Percentiles rank a stretch among this genome's conserved stretches.
Evolutionary conservation across 2,329 filamentous ascomycete species (phyloP).

Genomic region (Pseudogymnoascus verrucosus): DNA sequence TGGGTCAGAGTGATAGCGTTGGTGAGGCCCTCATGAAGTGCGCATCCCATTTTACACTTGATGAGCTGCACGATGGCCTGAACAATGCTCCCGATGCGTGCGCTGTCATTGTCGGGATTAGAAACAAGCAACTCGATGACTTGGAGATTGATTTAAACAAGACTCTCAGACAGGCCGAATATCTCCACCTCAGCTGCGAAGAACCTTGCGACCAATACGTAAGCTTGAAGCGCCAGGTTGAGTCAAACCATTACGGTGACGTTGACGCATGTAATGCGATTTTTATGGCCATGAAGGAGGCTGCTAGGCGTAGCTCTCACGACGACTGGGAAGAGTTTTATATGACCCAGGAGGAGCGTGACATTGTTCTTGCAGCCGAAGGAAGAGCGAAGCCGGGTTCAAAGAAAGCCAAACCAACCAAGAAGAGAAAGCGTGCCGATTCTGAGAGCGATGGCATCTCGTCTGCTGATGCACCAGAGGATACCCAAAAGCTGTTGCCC

Average conservation of each 20-base stretch:
- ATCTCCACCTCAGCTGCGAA: conserved; percentile 24
- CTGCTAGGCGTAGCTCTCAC: conserved; percentile 15
- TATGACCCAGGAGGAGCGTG: background rate
- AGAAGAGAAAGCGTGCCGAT: conserved; percentile 6
- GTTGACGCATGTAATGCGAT: conserved; percentile 4
- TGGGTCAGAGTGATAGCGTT: conserved; percentile 36
- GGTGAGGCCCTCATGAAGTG: conserved; percentile 48
- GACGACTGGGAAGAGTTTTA: conserved; percentile 29
- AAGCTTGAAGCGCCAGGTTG: conserved; percentile 16
- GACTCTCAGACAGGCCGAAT: conserved; percentile 24
- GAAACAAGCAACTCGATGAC: conserved; percentile 21
- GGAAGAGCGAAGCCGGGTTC: background rate
- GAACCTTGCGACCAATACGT: conserved; percentile 22
- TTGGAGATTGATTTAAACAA: conserved; percentile 21
- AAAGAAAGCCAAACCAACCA: conserved; percentile 6
- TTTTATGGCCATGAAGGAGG: conserved; percentile 7
- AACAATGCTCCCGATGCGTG: conserved; percentile 27
- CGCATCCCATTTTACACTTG: conserved; percentile 30
- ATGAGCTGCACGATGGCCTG: conserved; percentile 23
- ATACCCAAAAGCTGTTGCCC: conserved; percentile 12
- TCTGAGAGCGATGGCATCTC: conserved; percentile 11
- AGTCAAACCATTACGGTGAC: conserved; percentile 9
- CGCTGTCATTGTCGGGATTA: conserved; percentile 26
- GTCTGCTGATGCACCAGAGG: conserved; percentile 8
- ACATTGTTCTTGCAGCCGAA: background rate